Evolutionary conservation across 2,329 filamentous ascomycete genomes (phyloP), one percentile per base, ranked within the genome.

Genomic region (Cercospora brassicicola): DNA sequence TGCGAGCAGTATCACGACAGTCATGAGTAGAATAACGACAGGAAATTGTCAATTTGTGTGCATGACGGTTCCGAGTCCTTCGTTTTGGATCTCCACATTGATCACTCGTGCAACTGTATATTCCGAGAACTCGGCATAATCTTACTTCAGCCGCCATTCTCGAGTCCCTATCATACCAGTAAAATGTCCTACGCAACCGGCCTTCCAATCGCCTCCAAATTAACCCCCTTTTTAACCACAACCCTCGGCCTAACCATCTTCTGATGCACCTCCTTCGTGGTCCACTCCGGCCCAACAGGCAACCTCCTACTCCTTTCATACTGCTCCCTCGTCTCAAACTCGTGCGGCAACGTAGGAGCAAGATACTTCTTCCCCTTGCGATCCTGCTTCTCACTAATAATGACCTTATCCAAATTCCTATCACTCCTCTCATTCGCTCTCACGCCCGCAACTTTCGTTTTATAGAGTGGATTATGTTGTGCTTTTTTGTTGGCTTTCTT

Each of bases 211-310:
- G 95, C 91, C 75, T 88, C 87, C 80, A 99, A 93, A 73, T 96
- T 86, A 26, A 69, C 67, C 57, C 95, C 95, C 82, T 94, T 92
- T 84, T 96, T 97, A 79, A 97, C 84, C 79, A 98, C 84, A 72
- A 98, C 87, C 75, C 93, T 88, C 67, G 95, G 95, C 86, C 94
- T 96, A 68, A 91, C 96, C 69, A 88, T 88, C 74, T 91, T 88
- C 84, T 98, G 94, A 86, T 95, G 95, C 13, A 91, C 93, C 83
- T 93, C 89, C 86, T 97, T 97, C n/a, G 94, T 98, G 73, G 90
- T 89, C 94, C 94, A 99, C 81, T 99, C 94, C 15, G 91, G 92
- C 1, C 95, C 95, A 69, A 98, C 88, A 1, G 95, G 95, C 73
- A 97, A 82, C 53, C 94, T 86, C 67, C 98, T 83, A 71, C 91